phyloP scores from a whole-genome alignment of 345 rosid species.

The Eucalyptus viminalis region DNA sequence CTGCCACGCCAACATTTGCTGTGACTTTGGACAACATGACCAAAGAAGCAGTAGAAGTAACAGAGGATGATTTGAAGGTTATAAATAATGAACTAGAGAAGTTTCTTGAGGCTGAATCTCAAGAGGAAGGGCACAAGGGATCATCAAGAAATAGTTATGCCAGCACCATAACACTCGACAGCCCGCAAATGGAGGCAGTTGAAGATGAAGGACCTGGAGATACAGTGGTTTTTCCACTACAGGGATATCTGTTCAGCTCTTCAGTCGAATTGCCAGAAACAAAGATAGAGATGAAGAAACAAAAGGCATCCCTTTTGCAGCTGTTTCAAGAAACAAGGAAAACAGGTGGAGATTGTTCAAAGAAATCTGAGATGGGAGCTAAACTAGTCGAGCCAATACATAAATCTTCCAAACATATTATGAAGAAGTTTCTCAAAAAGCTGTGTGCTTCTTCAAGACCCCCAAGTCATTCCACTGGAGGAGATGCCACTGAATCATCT shows the following conservation, averaged over 20 bases:
- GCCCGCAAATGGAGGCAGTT: slow-evolving; percentile 30
- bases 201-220: slow-evolving; percentile 29
- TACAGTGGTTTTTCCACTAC: slow-evolving; percentile 48
- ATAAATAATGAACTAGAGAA: slow-evolving; percentile 54
- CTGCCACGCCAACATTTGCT: slow-evolving; percentile 67
- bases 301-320: slow-evolving; percentile 60
- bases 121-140: slow-evolving; percentile 42
- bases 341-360: slow-evolving; percentile 18
- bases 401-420: slow-evolving; percentile 41
- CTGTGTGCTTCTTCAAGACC: slow-evolving; percentile 27
- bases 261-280: slow-evolving; percentile 43
- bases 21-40: slow-evolving; percentile 24
- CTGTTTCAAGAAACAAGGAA: slow-evolving; percentile 49
- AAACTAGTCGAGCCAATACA: slow-evolving; percentile 29
- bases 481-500: slow-evolving; percentile 12
- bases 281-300: slow-evolving; percentile 33
- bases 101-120: slow-evolving; percentile 75
- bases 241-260: slow-evolving; percentile 75
- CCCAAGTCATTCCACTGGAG: slow-evolving; percentile 1
- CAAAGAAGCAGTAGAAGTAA: slow-evolving; percentile 32
- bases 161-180: slow-evolving; percentile 42
- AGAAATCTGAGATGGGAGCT: slow-evolving; percentile 21
- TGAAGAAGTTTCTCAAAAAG: slow-evolving; percentile 58
- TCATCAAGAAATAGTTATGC: slow-evolving; percentile 61
- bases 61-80: slow-evolving; percentile 52